Conservation (phyloP, 331 rosid genomes). For the Quercus tomentella region DNA sequence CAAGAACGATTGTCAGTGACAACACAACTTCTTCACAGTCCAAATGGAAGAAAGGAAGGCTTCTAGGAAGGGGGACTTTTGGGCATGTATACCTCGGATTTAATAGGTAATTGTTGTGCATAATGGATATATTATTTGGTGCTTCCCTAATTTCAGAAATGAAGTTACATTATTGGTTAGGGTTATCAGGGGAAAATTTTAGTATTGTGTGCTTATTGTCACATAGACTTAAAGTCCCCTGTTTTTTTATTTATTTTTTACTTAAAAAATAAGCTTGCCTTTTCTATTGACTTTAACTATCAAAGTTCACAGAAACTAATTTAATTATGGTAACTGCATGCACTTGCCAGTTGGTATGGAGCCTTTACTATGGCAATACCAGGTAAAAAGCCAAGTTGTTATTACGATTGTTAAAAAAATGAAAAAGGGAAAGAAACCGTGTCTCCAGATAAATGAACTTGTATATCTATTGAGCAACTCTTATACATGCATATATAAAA, state of each 20-base stretch:
- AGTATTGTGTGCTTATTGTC: too few relatives aligned
- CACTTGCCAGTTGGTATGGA: background rate
- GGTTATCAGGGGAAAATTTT: background rate
- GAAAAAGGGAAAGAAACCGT: background rate
- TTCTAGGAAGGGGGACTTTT: constrained; percentile 87
- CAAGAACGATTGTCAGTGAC: constrained; percentile 37
- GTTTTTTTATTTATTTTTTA: too few relatives aligned
- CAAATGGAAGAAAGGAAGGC: constrained; percentile 88
- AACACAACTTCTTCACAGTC: constrained; percentile 28
- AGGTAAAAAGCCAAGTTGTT: background rate
- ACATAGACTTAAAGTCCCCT: too few relatives aligned
- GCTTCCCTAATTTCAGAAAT: constrained; percentile 6
- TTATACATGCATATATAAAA: too few relatives aligned
- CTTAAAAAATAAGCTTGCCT: too few relatives aligned
- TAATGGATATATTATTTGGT: background rate
- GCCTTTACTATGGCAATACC: background rate
- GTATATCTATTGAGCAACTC: background rate
- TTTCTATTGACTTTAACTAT: too few relatives aligned
- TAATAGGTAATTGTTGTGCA: constrained; percentile 49
- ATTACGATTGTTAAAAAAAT: background rate
- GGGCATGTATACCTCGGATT: constrained; percentile 91
- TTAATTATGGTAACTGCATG: too few relatives aligned
- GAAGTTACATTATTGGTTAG: constrained; percentile 7
- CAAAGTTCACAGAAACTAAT: too few relatives aligned
- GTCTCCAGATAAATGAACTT: background rate